Evolutionary conservation across 2,329 filamentous ascomycete genomes (phyloP).

Genomic region (Colletotrichum phormii): DNA sequence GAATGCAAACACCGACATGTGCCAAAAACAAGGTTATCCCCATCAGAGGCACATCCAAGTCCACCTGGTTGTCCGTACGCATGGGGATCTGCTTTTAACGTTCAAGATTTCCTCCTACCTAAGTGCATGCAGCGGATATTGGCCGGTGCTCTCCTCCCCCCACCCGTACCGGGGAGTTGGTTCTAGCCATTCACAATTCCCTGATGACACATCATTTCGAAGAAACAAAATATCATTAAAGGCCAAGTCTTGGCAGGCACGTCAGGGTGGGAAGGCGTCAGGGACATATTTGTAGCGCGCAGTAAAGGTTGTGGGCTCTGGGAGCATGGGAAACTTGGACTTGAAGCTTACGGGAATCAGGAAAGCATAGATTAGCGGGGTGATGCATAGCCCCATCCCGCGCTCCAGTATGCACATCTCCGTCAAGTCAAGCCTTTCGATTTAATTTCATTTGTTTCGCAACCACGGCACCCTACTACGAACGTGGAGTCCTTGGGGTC

Average conservation of each 20-base stretch:
- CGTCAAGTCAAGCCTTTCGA: constrained; percentile 14
- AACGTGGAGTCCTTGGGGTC: neutral
- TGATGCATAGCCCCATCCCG: neutral
- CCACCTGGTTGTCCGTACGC: neutral
- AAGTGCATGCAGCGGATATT: neutral
- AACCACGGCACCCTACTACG: too few species aligned
- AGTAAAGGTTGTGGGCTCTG: too few species aligned
- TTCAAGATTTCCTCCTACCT: neutral
- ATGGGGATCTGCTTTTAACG: neutral
- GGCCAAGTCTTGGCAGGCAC: too few species aligned
- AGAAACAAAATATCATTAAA: neutral
- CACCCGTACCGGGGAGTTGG: neutral
- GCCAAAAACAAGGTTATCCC: too few species aligned
- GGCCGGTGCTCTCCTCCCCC: neutral
- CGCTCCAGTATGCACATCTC: neutral
- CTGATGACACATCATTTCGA: neutral
- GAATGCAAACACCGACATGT: too few species aligned
- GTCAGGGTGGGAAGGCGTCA: too few species aligned
- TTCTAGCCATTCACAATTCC: neutral
- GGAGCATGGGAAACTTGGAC: neutral
- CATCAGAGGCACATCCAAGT: neutral
- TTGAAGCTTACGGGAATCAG: neutral
- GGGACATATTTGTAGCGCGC: too few species aligned
- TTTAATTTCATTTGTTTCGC: neutral
- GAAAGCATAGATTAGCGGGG: constrained; percentile 1